Base-by-base conservation (phyloP, 148 eudicot genomes). In the Pharnaceum exiguum region DNA sequence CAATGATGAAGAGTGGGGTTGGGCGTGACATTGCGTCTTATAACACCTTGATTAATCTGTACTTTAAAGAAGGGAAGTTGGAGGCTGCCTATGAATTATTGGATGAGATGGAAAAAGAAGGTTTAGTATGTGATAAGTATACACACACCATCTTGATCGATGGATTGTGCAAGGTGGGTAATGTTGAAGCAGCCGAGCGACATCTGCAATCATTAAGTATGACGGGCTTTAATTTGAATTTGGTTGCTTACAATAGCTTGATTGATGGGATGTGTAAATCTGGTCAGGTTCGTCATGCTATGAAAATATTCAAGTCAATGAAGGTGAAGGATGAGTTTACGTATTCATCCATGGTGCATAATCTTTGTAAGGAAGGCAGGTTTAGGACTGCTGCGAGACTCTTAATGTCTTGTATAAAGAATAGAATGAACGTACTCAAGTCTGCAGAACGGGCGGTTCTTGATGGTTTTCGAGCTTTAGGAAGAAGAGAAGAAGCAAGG, bases 81-180 rank as follows among this genome's bases (percentile, higher is more conserved):
- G 89, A 83, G 17, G 76, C 77, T 29, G 95, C 82, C 10, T 76
- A 60, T 62, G 53, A 63, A 27, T 58, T 93, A 67, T 62, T 88
- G 71, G 72, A 76, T 54, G 73, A 72, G 65, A 78, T 84, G 32
- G 90, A 81, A 67, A 69, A 72, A 60, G 71, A 54, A 47, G 90
- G 90, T 18, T 39, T 85, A 55, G 68, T 72, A 71, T 79, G 75
- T 69, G 88, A 89, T 51, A 56, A 58, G 35, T 88, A 93, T 63
- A 85, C 94, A 24, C 95, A 93, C 60, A 72, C 96, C 32, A 88
- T 89, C 39, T 65, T 88, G 74, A 73, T 88, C 44, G 86, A 88
- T 78, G 90, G 88, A 51, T 67, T 93, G 67, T 93, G 96, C 79
- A 83, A 69, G 74, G 82, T 78, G 16, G 90, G 95, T 38, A 68